Conservation (phyloP, 179 eudicot genomes). For the Corrigiola litoralis region DNA sequence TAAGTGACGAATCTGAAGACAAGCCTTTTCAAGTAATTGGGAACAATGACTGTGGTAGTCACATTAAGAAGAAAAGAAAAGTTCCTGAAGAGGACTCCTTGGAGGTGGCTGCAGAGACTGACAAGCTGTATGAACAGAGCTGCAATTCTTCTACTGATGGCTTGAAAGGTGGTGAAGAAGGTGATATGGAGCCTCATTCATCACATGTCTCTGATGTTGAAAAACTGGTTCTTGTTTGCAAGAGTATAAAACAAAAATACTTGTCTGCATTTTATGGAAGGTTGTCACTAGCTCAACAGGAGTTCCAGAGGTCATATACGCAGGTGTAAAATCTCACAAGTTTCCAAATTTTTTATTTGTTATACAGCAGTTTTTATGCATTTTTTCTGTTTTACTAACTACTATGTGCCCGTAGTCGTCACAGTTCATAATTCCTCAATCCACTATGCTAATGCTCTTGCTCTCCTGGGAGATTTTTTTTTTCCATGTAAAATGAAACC, state of each 20-base stretch:
- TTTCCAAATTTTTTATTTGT: not conserved
- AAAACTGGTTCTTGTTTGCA: conserved; percentile 42
- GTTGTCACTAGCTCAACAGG: conserved; percentile 65
- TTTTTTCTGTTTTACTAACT: not conserved
- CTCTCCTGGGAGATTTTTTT: no score
- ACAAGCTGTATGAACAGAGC: conserved; percentile 13
- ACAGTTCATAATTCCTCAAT: no score
- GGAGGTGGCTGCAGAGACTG: conserved; percentile 13
- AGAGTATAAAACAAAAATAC: conserved; percentile 63
- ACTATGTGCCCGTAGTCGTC: no score
- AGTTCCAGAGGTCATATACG: conserved; percentile 70
- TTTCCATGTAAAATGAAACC: not conserved
- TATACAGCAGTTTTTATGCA: not conserved
- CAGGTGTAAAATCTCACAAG: conserved; percentile 55
- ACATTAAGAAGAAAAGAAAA: conserved; percentile 19
- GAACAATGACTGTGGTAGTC: conserved; percentile 24
- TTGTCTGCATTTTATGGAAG: conserved; percentile 55
- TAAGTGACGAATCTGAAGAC: conserved; percentile 25
- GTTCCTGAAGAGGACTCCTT: conserved; percentile 9
- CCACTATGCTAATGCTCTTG: no score
- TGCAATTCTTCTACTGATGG: conserved; percentile 18
- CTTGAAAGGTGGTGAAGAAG: conserved; percentile 19
- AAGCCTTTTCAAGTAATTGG: conserved; percentile 21
- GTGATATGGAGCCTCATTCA: conserved; percentile 15
- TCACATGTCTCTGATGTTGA: conserved; percentile 23